Conservation (phyloP, 139 green algal genomes). For the Axilococcus clingmanii region DNA sequence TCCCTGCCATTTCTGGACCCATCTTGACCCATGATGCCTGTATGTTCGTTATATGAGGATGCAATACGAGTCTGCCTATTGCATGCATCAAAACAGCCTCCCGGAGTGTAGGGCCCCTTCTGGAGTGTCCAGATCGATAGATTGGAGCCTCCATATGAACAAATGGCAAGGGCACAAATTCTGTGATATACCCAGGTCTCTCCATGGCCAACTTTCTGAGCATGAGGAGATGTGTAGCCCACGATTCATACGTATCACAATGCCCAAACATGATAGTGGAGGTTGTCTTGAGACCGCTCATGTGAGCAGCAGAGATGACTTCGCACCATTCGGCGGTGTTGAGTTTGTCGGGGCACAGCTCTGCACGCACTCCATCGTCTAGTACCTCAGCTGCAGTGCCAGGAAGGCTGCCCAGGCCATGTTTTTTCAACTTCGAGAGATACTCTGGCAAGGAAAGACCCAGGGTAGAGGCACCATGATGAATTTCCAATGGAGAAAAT, state of each 20-base stretch:
- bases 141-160: conserved; percentile 86
- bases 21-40: conserved; percentile 84
- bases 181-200: conserved; percentile 43
- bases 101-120: conserved; percentile 62
- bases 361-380: conserved; percentile 44
- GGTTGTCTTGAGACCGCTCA: conserved; percentile 62
- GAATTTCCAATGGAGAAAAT: conserved; percentile 60
- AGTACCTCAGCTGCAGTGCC: conserved; percentile 87
- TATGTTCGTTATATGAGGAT: conserved; percentile 60
- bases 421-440: conserved; percentile 38
- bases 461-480: conserved; percentile 51
- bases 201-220: conserved; percentile 49
- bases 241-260: conserved; percentile 43
- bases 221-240: conserved; percentile 59
- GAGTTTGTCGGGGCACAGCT: conserved; percentile 86
- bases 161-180: conserved; percentile 92
- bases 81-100: conserved; percentile 78
- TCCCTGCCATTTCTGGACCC: conserved; percentile 50
- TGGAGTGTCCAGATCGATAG: conserved; percentile 46
- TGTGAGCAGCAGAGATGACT: conserved; percentile 52
- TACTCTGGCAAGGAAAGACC: conserved; percentile 35
- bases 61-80: conserved; percentile 53
- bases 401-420: conserved; percentile 67
- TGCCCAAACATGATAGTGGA: conserved; percentile 89
- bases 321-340: conserved; percentile 44